Percentiles rank a stretch among this genome's conserved stretches.
phyloP scores from a whole-genome alignment of 2,329 filamentous ascomycete genomes.

The Cordyceps cateniannulata region DNA sequence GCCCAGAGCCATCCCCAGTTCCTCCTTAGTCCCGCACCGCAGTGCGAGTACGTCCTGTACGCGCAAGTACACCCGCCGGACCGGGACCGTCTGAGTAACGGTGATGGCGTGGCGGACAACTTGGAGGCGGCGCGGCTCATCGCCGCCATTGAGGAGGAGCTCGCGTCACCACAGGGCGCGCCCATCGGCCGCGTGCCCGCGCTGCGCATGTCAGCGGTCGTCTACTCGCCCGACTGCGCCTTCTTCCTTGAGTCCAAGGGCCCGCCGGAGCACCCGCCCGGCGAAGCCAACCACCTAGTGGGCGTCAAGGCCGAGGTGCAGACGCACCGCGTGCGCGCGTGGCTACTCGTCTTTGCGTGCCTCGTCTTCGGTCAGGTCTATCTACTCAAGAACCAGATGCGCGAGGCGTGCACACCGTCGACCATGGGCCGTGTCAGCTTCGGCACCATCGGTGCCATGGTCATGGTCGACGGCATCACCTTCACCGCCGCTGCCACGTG shows the following conservation, averaged over 20 bases:
- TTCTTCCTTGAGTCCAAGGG: constrained; percentile 62
- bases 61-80: constrained; percentile 64
- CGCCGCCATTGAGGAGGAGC: constrained; percentile 53
- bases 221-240: constrained; percentile 63
- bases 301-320: constrained; percentile 58
- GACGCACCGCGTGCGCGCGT: constrained; percentile 50
- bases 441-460: constrained; percentile 54
- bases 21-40: constrained; percentile 53
- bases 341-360: constrained; percentile 49
- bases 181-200: constrained; percentile 48
- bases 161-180: constrained; percentile 54
- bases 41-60: constrained; percentile 87
- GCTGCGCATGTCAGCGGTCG: constrained; percentile 55
- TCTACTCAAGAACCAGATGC: constrained; percentile 58
- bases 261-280: constrained; percentile 46
- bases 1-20: constrained; percentile 54
- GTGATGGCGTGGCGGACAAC: constrained; percentile 26
- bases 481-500: constrained; percentile 51
- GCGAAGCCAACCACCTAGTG: constrained; percentile 48
- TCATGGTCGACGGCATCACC: constrained; percentile 55
- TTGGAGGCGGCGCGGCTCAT: constrained; percentile 35
- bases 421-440: constrained; percentile 62
- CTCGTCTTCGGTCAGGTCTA: constrained; percentile 56
- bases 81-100: constrained; percentile 23
- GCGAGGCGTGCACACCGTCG: constrained; percentile 60